A percentile compares a stretch with the other conserved stretches of the same genome.
Evolutionary conservation across 1,139 yeast species (phyloP).

Genomic region (Hansenula lynferdii): DNA sequence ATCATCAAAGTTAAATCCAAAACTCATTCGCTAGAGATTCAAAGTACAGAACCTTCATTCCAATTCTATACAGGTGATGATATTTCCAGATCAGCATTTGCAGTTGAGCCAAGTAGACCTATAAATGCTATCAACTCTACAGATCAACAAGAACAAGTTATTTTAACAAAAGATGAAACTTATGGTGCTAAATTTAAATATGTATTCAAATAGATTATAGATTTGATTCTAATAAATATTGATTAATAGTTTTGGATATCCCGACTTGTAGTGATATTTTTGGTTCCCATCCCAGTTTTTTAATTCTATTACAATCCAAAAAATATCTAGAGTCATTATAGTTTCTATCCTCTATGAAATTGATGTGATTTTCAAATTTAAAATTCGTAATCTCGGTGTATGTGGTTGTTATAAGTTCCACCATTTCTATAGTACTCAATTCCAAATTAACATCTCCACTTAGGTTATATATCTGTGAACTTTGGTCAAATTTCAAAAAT

Average conservation of each 20-base stretch:
- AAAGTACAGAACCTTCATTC: conserved; percentile 63
- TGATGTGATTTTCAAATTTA: conserved; percentile 23
- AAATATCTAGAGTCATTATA: conserved; percentile 48
- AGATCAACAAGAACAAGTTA: conserved; percentile 47
- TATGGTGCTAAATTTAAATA: conserved; percentile 52
- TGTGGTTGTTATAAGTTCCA: conserved; percentile 24
- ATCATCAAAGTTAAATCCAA: not conserved
- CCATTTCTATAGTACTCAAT: conserved; percentile 34
- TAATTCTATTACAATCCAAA: conserved; percentile 34
- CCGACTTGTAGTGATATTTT: conserved; percentile 34
- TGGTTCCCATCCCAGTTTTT: conserved; percentile 45
- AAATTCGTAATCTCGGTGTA: conserved; percentile 16
- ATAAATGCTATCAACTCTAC: conserved; percentile 47
- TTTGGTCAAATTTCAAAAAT: conserved; percentile 27
- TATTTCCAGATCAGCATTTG: conserved; percentile 52
- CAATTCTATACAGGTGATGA: conserved; percentile 65
- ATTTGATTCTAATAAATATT: not conserved
- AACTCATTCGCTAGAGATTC: conserved; percentile 29
- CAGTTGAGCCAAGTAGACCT: conserved; percentile 60
- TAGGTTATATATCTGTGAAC: conserved; percentile 39
- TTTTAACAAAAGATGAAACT: conserved; percentile 44
- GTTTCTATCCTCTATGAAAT: conserved; percentile 39
- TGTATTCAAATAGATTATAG: conserved; percentile 1
- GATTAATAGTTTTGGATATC: conserved; percentile 7
- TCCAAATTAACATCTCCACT: conserved; percentile 37